Conservation (phyloP, 2,329 filamentous ascomycete genomes). For the Aspergillus luchuensis region DNA sequence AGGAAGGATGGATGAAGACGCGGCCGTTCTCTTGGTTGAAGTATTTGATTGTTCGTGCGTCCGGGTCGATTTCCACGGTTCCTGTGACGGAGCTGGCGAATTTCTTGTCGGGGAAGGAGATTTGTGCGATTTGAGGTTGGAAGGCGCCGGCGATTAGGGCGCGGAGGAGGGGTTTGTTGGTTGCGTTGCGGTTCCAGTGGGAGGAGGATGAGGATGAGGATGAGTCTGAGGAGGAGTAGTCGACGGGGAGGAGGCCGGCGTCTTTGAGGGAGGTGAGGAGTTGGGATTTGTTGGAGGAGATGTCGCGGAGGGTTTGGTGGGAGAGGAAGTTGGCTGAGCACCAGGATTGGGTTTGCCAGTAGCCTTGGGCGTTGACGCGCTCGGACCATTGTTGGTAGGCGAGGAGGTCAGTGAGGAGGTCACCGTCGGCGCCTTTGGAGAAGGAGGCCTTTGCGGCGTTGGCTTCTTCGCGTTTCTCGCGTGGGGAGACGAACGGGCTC, state of each 20-base stretch:
- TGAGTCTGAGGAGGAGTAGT: conserved; percentile 43
- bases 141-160: conserved; percentile 74
- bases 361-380: conserved; percentile 55
- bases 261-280: conserved; percentile 85
- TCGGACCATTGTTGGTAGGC: conserved; percentile 82
- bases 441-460: conserved; percentile 76
- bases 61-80: conserved; percentile 88
- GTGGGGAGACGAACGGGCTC: conserved; percentile 82
- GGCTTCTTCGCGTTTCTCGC: conserved; percentile 78
- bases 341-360: conserved; percentile 61
- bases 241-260: conserved; percentile 71
- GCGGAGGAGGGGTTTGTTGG: conserved; percentile 59
- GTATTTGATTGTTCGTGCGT: conserved; percentile 89
- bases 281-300: conserved; percentile 80
- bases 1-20: conserved; percentile 90
- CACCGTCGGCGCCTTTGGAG: conserved; percentile 70
- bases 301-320: conserved; percentile 80
- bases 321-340: conserved; percentile 86
- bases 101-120: conserved; percentile 94
- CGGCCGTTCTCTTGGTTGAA: conserved; percentile 82
- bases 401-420: conserved; percentile 81
- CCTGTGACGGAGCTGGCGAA: conserved; percentile 85
- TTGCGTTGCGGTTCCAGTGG: conserved; percentile 36
- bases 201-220: conserved; percentile 39
- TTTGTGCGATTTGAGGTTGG: conserved; percentile 84